Percentiles rank a stretch among this genome's conserved stretches.
Conservation (phyloP, 257 asterid species). For the Nicotiana knightiana region DNA sequence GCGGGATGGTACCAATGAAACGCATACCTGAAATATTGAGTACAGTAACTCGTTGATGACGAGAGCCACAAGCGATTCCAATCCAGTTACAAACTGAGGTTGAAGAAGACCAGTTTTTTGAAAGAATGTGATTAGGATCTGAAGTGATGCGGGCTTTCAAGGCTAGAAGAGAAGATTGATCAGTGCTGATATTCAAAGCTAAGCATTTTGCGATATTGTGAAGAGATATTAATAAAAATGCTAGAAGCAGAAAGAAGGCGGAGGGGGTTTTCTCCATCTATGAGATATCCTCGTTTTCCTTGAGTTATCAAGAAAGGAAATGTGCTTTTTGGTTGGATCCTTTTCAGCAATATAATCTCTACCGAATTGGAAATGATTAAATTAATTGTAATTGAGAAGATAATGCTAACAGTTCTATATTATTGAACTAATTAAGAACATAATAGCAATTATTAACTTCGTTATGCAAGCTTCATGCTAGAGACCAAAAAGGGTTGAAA, state of each 20-base stretch:
- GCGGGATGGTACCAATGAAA: conserved; percentile 23
- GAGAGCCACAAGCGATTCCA: conserved; percentile 29
- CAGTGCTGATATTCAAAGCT: conserved; percentile 18
- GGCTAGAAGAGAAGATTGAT: conserved; percentile 23
- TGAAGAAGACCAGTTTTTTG: conserved; percentile 20
- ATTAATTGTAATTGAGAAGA: too few species aligned
- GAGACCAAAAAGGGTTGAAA: not conserved
- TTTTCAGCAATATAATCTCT: not conserved
- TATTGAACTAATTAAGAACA: not conserved
- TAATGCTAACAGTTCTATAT: too few species aligned
- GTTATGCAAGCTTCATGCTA: too few species aligned
- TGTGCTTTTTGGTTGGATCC: not conserved
- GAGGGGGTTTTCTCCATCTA: not conserved
- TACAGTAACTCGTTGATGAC: conserved; percentile 24
- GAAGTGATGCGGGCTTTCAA: conserved; percentile 12
- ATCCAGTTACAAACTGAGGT: conserved; percentile 25
- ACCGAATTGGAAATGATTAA: not conserved
- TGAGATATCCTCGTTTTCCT: not conserved
- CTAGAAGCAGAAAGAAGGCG: too few species aligned
- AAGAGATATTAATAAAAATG: not conserved
- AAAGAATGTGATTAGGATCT: conserved; percentile 8
- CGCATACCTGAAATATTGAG: conserved; percentile 22
- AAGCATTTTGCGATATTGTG: not conserved
- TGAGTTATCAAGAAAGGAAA: not conserved
- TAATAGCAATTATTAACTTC: too few species aligned